A percentile compares a stretch with the other conserved stretches of the same genome.
Conservation (phyloP, 1,139 yeast genomes). For the Yamadazyma pseudoaaseri region DNA sequence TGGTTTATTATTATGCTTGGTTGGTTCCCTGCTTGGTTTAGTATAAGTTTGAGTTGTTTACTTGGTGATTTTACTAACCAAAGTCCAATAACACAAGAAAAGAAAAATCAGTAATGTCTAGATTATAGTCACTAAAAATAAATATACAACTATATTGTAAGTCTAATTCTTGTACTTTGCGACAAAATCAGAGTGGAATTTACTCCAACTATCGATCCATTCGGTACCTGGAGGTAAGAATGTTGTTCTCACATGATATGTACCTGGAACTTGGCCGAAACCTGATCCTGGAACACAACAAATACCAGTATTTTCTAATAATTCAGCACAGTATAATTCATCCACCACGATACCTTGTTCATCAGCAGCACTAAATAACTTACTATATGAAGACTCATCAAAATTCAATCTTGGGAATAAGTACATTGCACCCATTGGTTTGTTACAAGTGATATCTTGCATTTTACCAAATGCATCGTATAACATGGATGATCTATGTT, state of each 20-base stretch:
- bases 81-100: constrained; percentile 6
- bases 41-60: constrained; percentile 36
- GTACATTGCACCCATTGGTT: constrained; percentile 97
- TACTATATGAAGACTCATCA: constrained; percentile 43
- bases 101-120: constrained; percentile 11
- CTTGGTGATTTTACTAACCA: constrained; percentile 27
- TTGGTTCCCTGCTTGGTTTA: constrained; percentile 84
- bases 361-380: constrained; percentile 62
- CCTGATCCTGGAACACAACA: constrained; percentile 98
- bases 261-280: constrained; percentile 87
- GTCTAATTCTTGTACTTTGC: constrained; percentile 38
- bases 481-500: constrained; percentile 60
- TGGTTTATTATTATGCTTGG: constrained; percentile 74
- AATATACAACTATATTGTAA: neutral
- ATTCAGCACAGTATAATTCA: constrained; percentile 80
- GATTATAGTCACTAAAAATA: neutral
- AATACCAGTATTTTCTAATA: constrained; percentile 88
- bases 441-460: constrained; percentile 82
- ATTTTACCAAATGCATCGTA: constrained; percentile 69
- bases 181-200: constrained; percentile 74
- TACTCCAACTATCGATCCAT: constrained; percentile 75
- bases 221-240: constrained; percentile 93
- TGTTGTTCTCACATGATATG: constrained; percentile 92
- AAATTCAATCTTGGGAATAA: constrained; percentile 78
- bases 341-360: constrained; percentile 62